Conservation (phyloP, 2,329 filamentous ascomycete genomes). For the Fusarium irregulare region DNA sequence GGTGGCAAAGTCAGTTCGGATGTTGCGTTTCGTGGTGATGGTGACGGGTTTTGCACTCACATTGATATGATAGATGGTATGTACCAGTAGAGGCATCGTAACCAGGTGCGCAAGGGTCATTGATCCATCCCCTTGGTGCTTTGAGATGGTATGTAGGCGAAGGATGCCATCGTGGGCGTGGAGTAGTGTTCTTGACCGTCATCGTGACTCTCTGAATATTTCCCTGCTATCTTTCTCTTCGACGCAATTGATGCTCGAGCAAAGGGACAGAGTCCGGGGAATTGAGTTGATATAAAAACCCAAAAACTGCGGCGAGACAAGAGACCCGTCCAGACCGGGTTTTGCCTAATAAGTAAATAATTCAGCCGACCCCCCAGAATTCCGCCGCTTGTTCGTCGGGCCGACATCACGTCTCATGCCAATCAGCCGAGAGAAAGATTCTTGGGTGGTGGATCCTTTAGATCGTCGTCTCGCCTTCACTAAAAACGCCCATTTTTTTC, state of each 20-base stretch:
- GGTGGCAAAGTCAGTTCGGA: not conserved
- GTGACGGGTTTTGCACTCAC: too few relatives aligned
- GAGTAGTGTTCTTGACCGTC: slow-evolving; percentile 15
- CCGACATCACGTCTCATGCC: slow-evolving; percentile 21
- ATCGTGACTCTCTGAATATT: too few relatives aligned
- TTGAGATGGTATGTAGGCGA: slow-evolving; percentile 40
- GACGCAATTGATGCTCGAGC: fast-evolving
- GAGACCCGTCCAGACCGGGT: slow-evolving; percentile 1
- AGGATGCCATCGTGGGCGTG: slow-evolving; percentile 31
- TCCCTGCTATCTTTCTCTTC: too few relatives aligned
- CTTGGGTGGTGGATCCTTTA: slow-evolving; percentile 15
- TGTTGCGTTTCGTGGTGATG: not conserved
- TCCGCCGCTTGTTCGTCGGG: slow-evolving; percentile 26
- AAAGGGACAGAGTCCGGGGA: not conserved
- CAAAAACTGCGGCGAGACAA: not conserved
- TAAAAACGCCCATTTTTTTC: not conserved
- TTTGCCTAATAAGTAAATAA: slow-evolving; percentile 38
- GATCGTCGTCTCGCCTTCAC: slow-evolving; percentile 8
- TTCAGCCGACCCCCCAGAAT: slow-evolving; percentile 32
- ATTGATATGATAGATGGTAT: slow-evolving; percentile 45
- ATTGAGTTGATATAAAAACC: not conserved
- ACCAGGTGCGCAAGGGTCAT: slow-evolving; percentile 42
- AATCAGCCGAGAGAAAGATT: slow-evolving; percentile 18
- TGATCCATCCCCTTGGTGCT: slow-evolving; percentile 41
- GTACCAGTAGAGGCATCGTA: slow-evolving; percentile 37